Base-by-base conservation (phyloP, 148 eudicot genomes). In the Fagopyrum homotropicum region DNA sequence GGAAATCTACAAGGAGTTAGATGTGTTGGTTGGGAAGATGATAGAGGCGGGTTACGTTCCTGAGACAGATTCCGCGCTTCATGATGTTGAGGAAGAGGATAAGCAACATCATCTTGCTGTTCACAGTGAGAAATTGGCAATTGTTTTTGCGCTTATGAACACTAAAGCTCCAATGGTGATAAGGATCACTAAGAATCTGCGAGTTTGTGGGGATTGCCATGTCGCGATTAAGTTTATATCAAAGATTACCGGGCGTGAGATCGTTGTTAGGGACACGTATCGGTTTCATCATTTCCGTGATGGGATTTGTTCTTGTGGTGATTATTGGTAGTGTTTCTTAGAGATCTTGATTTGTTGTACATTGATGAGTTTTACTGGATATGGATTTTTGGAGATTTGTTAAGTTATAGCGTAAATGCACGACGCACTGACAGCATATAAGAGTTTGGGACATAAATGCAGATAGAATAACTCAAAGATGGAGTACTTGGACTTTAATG, bases 171-270 rank as follows among this genome's bases (percentile, higher is more conserved):
- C 84, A 72, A 56, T 71, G n/a, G 81, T 80, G 10, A 88, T 90
- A 63, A 85, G 89, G 78, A 81, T 90, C 57, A 87, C 92, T 9
- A 89, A 90, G 80, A 88, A 90, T 79, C 83, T 88, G 56, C 95
- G 95, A n/a, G 83, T 90, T 16, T 88, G 92, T 84, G 90, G 88
- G 79, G 92, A 90, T 82, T 90, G 96, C 45, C 96, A 90, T 69
- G 76, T 80, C 50, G 96, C 91, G 17, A 80, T 85, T 75, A 90
- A 90, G 84, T 77, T 87, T 51, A 85, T 88, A 17, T 90, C 96
- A 26, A 88, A 82, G 86, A 88, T 90, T 70, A 75, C 85, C 17
- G 76, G 72, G 26, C 85, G 96, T 7, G 79, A 80, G 75, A 89
- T 90, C 47, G 64, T 83, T 54, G 90, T 90, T 9, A 88, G 96